phyloP scores from a whole-genome alignment of 2,329 filamentous ascomycete genomes.

The Hymenoscyphus infarciens region DNA sequence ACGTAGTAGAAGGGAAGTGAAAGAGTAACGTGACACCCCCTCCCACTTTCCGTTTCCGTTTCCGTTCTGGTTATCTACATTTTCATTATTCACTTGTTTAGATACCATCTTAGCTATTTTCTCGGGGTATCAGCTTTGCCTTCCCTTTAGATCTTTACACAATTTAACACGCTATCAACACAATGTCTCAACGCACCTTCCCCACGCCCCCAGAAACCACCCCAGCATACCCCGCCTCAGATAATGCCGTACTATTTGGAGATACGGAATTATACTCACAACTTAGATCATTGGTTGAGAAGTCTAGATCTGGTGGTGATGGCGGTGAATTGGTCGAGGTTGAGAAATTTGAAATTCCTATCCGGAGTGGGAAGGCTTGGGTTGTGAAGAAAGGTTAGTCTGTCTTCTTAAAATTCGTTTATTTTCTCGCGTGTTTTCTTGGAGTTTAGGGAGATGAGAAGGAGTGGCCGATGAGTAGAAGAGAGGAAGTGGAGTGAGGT shows the following conservation, averaged over 20 bases:
- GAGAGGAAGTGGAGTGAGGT: too few relatives aligned
- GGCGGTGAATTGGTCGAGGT: conserved; percentile 30
- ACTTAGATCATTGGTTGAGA: neutral
- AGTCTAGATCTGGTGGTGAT: conserved; percentile 19
- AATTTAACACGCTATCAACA: neutral
- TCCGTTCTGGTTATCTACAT: too few relatives aligned
- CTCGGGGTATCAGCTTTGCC: too few relatives aligned
- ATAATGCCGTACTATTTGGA: conserved; percentile 26
- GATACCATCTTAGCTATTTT: too few relatives aligned
- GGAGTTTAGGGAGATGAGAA: too few relatives aligned
- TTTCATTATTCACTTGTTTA: too few relatives aligned
- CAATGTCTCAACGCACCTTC: neutral
- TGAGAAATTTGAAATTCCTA: conserved; percentile 61
- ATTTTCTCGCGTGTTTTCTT: neutral
- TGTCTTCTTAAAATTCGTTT: neutral
- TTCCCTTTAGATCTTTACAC: too few relatives aligned
- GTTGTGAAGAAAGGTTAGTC: conserved; percentile 48
- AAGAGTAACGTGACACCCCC: too few relatives aligned
- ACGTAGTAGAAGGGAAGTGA: too few relatives aligned
- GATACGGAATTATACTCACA: conserved; percentile 26
- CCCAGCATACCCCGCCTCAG: conserved; percentile 21
- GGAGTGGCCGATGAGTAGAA: too few relatives aligned
- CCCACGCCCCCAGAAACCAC: neutral
- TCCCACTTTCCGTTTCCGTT: too few relatives aligned
- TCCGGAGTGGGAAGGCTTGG: conserved; percentile 73